A percentile compares a stretch with the other conserved stretches of the same genome.
Evolutionary conservation across 2,329 filamentous ascomycete genomes (phyloP).

Genomic region (Diplodia corticola): DNA sequence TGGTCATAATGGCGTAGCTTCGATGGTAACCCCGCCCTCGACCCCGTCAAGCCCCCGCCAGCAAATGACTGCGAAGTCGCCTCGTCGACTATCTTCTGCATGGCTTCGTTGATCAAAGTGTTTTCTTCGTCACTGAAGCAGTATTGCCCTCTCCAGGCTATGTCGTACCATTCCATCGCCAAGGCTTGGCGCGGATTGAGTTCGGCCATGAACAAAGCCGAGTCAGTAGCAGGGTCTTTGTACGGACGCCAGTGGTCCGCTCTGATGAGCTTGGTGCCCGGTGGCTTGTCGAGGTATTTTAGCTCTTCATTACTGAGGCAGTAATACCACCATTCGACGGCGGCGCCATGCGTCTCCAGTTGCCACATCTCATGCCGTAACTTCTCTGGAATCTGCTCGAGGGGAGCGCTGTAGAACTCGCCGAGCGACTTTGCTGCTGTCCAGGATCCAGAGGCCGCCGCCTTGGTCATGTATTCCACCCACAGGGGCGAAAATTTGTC

Average conservation of each 20-base stretch:
- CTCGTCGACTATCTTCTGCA: neutral
- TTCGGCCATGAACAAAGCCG: neutral
- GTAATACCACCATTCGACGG: neutral
- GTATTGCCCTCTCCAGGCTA: conserved; percentile 24
- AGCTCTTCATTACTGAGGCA: neutral
- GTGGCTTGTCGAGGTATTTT: neutral
- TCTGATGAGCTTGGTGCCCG: neutral
- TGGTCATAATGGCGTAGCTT: neutral
- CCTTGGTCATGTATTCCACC: conserved; percentile 48
- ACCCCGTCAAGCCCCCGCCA: too few species aligned
- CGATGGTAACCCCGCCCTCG: neutral
- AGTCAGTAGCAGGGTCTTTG: neutral
- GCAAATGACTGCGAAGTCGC: neutral
- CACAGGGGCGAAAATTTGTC: conserved; percentile 37
- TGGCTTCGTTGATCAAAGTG: neutral
- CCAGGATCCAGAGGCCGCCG: conserved; percentile 43
- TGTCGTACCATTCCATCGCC: conserved; percentile 36
- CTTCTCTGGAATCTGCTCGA: neutral
- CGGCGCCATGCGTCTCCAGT: neutral
- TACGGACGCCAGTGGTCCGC: neutral
- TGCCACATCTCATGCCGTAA: neutral
- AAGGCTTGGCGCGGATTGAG: conserved; percentile 23
- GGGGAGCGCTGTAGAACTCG: conserved; percentile 38
- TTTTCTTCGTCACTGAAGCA: neutral
- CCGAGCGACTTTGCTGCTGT: conserved; percentile 40